A percentile compares a stretch with the other conserved stretches of the same genome.
Evolutionary conservation across 805 yeast genomes (phyloP).

Genomic region (Candida bentonensis): DNA sequence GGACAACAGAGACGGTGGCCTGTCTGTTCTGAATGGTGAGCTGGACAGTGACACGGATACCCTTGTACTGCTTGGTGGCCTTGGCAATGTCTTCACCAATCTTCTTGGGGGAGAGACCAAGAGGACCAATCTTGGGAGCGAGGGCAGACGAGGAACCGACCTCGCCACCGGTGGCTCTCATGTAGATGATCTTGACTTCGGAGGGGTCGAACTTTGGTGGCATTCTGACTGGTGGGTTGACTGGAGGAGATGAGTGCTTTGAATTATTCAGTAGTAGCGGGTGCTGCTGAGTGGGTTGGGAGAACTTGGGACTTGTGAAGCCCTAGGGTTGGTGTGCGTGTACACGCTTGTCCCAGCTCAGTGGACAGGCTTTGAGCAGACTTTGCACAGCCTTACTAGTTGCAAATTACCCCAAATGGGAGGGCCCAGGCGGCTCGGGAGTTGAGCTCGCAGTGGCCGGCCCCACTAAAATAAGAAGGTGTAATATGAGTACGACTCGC

Average conservation of each 20-base stretch:
- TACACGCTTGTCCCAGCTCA: no score
- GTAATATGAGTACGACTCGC: no score
- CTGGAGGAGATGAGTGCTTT: background rate
- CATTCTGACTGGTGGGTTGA: constrained; percentile 26
- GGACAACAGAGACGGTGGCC: constrained; percentile 97
- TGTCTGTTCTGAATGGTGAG: constrained; percentile 99
- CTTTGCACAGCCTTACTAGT: no score
- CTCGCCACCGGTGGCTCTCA: constrained; percentile 99
- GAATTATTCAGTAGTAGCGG: background rate
- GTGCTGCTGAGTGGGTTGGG: no score
- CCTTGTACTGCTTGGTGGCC: constrained; percentile 98
- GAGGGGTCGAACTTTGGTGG: constrained; percentile 98
- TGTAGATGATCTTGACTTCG: constrained; percentile 97
- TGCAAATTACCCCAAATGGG: no score
- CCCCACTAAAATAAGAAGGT: no score
- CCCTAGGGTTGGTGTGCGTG: no score
- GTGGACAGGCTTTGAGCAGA: no score
- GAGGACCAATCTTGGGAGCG: constrained; percentile 99
- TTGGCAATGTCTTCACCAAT: constrained; percentile 99
- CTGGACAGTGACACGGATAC: constrained; percentile 98
- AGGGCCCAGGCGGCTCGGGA: no score
- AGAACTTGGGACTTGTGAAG: no score
- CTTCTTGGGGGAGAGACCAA: constrained; percentile 99
- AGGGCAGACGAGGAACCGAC: constrained; percentile 99
- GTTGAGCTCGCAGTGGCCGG: no score